Conservation (phyloP, 495 filamentous ascomycete species). For the Aspergillus coremiiformis region DNA sequence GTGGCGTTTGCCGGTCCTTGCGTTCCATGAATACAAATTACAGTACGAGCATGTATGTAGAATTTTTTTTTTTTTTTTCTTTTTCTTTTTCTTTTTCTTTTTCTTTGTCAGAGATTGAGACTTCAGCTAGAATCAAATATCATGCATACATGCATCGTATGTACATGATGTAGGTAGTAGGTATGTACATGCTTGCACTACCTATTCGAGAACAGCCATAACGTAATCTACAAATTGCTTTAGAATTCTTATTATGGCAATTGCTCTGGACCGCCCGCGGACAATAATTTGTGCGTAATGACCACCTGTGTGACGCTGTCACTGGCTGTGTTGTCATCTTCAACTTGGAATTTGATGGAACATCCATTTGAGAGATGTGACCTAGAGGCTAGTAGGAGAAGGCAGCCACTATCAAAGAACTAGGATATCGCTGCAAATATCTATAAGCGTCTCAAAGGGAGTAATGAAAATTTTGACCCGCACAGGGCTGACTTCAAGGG, state of each 20-base stretch:
- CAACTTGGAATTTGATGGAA: not conserved
- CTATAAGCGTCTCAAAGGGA: not conserved
- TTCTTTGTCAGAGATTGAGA: not conserved
- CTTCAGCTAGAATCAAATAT: not conserved
- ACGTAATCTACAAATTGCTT: not conserved
- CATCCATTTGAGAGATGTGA: no score
- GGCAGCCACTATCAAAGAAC: not conserved
- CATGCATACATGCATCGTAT: not conserved
- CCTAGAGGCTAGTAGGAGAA: not conserved
- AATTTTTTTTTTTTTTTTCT: not conserved
- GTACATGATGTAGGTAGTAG: not conserved
- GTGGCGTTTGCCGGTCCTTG: not conserved
- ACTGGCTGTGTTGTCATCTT: not conserved
- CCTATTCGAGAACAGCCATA: not conserved
- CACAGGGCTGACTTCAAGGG: not conserved
- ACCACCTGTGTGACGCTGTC: not conserved
- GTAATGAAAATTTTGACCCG: not conserved
- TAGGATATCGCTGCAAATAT: no score
- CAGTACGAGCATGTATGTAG: not conserved
- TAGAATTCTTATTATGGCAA: not conserved
- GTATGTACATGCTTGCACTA: not conserved
- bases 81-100: not conserved
- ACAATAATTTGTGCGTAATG: not conserved
- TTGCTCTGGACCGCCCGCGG: not conserved
- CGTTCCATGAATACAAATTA: not conserved